Evolutionary conservation across 768 basidiomycete genomes (phyloP).

Genomic region (Termitomyces sp.): DNA sequence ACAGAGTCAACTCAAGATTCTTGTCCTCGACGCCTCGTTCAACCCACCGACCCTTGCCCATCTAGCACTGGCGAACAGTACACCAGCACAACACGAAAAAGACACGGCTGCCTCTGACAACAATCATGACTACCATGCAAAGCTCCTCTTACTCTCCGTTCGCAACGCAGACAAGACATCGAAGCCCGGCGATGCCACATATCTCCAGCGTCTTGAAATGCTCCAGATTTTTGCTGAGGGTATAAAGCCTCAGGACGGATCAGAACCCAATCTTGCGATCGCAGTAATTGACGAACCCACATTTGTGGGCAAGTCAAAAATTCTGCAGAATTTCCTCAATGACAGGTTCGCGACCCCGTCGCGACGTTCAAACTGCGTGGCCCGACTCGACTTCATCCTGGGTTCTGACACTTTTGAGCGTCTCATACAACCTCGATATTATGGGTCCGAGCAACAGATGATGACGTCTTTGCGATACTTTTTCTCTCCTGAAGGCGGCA

Average conservation of each 20-base stretch:
- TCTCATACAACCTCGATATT: slow-evolving; percentile 72
- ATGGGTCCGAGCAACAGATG: slow-evolving; percentile 54
- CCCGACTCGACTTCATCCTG: slow-evolving; percentile 63
- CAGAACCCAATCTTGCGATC: slow-evolving; percentile 54
- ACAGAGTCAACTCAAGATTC: neutral
- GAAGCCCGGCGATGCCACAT: slow-evolving; percentile 65
- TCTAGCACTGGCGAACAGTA: slow-evolving; percentile 60
- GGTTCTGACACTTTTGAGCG: slow-evolving; percentile 86
- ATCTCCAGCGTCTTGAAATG: slow-evolving; percentile 82
- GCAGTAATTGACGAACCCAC: slow-evolving; percentile 84
- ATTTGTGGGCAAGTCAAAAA: slow-evolving; percentile 75
- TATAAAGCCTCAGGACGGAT: slow-evolving; percentile 18
- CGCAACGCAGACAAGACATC: slow-evolving; percentile 82
- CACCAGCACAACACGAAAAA: slow-evolving; percentile 9
- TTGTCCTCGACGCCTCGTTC: slow-evolving; percentile 73
- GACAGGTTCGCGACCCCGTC: slow-evolving; percentile 22
- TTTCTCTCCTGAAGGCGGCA: slow-evolving; percentile 48
- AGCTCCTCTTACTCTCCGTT: slow-evolving; percentile 74
- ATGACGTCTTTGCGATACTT: slow-evolving; percentile 45
- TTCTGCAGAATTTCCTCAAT: slow-evolving; percentile 47
- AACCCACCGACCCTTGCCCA: slow-evolving; percentile 91
- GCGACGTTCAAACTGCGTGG: slow-evolving; percentile 9
- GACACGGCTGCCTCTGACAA: neutral
- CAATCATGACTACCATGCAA: slow-evolving; percentile 56
- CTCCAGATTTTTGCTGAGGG: slow-evolving; percentile 64